phyloP scores from a whole-genome alignment of 2,329 filamentous ascomycete genomes.

The Teratosphaeria nubilosa region DNA sequence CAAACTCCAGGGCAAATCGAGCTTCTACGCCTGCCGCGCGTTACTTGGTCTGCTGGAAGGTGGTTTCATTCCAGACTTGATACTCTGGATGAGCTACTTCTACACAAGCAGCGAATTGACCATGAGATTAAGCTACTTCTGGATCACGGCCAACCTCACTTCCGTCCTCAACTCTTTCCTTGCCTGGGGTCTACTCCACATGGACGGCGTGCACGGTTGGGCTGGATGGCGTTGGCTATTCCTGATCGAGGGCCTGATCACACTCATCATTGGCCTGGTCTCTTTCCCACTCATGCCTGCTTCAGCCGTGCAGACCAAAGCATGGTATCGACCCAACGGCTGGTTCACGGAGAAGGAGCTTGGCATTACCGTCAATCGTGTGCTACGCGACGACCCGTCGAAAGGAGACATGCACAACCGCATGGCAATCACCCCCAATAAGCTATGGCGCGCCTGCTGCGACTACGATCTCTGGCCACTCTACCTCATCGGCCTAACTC shows the following conservation, averaged over 20 bases:
- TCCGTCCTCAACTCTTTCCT: slow-evolving; percentile 37
- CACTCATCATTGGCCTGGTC: slow-evolving; percentile 22
- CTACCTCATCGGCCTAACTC: slow-evolving; percentile 40
- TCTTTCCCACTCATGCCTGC: slow-evolving; percentile 46
- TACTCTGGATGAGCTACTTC: slow-evolving; percentile 64
- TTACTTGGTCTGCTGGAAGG: slow-evolving; percentile 34
- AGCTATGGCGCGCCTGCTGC: slow-evolving; percentile 40
- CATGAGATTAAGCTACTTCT: slow-evolving; percentile 57
- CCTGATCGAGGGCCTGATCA: slow-evolving; percentile 38
- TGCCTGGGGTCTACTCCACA: slow-evolving; percentile 26
- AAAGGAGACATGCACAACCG: slow-evolving; percentile 55
- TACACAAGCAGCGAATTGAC: slow-evolving; percentile 64
- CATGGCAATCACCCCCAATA: slow-evolving; percentile 39
- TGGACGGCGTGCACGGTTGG: slow-evolving; percentile 31
- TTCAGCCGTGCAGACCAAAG: slow-evolving; percentile 54
- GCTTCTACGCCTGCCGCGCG: slow-evolving; percentile 30
- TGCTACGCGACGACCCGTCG: slow-evolving; percentile 51
- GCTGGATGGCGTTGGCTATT: slow-evolving; percentile 42
- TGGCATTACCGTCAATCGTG: slow-evolving; percentile 54
- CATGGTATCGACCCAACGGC: slow-evolving; percentile 51
- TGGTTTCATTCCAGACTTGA: slow-evolving; percentile 51
- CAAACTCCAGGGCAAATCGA: slow-evolving; percentile 22
- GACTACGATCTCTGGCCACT: slow-evolving; percentile 52
- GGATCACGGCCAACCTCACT: slow-evolving; percentile 48
- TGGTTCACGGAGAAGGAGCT: slow-evolving; percentile 55